A percentile compares a stretch with the other conserved stretches of the same genome.
Evolutionary conservation across 192 early-diverging fungal species (phyloP).

Genomic region (Entomortierella beljakovae): DNA sequence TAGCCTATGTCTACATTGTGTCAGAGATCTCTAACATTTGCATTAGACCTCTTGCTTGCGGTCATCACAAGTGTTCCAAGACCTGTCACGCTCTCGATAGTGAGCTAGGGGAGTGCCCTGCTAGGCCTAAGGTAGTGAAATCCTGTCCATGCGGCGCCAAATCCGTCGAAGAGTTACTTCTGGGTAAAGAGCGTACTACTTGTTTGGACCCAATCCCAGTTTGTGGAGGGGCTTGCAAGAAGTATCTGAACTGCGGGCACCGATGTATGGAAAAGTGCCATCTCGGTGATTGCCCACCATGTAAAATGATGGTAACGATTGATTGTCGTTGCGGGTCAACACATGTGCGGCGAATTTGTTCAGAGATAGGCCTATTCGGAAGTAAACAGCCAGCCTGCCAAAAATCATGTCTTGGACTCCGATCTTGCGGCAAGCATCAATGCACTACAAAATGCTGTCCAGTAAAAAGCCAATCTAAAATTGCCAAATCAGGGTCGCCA

Average conservation of each 20-base stretch:
- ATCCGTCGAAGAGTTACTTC: constrained; percentile 44
- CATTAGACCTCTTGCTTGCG: constrained; percentile 61
- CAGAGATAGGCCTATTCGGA: constrained; percentile 47
- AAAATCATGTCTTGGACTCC: constrained; percentile 66
- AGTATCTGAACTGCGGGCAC: constrained; percentile 70
- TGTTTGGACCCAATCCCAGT: constrained; percentile 69
- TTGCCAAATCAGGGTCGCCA: constrained; percentile 31
- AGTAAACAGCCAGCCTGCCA: constrained; percentile 68
- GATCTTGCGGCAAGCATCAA: constrained; percentile 77
- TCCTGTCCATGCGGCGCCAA: constrained; percentile 66
- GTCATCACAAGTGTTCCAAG: constrained; percentile 62
- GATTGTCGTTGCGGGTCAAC: constrained; percentile 73
- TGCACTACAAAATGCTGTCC: constrained; percentile 77
- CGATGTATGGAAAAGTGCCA: constrained; percentile 71
- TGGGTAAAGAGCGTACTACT: constrained; percentile 32
- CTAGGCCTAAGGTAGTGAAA: constrained; percentile 55
- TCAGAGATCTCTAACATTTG: not conserved
- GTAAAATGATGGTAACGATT: constrained; percentile 58
- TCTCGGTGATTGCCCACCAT: constrained; percentile 72
- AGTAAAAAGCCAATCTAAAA: constrained; percentile 42
- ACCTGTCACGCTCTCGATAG: constrained; percentile 61
- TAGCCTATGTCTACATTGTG: not conserved
- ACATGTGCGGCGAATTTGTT: constrained; percentile 58
- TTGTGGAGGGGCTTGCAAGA: constrained; percentile 70
- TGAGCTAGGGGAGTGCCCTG: constrained; percentile 59